Percentiles rank a stretch among this genome's conserved stretches.
Conservation (phyloP, 1,139 yeast species). For the Nakaseomyces bracarensis region DNA sequence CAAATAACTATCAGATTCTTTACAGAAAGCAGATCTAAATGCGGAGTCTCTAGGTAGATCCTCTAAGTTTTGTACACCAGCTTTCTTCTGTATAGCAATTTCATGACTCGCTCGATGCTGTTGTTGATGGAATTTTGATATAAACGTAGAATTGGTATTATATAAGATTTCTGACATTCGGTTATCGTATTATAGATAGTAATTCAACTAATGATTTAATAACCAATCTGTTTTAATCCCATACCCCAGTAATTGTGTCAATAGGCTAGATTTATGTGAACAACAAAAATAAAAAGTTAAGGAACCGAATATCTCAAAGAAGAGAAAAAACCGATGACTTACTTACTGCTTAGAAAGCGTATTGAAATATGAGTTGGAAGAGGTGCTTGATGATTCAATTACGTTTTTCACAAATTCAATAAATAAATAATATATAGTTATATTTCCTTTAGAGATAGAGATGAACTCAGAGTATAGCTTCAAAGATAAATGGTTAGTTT, state of each 20-base stretch:
- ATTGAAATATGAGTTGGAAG: too few species aligned
- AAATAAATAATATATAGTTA: too few species aligned
- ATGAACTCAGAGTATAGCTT: not conserved
- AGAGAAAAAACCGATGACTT: not conserved
- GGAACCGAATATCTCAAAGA: too few species aligned
- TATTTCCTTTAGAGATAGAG: not conserved
- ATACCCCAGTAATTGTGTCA: too few species aligned
- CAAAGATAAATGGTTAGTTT: not conserved
- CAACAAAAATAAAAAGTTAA: too few species aligned
- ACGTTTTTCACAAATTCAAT: not conserved
- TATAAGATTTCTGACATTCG: conserved; percentile 26
- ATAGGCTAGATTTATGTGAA: not conserved
- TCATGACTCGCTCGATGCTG: not conserved
- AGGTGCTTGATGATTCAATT: too few species aligned
- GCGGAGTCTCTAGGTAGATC: conserved; percentile 12
- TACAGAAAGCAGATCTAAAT: conserved; percentile 15
- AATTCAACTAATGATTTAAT: too few species aligned
- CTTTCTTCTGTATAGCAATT: not conserved
- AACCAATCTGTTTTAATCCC: too few species aligned
- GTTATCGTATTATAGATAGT: not conserved
- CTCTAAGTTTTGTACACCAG: not conserved
- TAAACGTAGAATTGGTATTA: conserved; percentile 25
- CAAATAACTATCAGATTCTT: conserved; percentile 23
- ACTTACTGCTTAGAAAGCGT: too few species aligned
- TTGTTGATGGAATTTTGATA: conserved; percentile 20